phyloP scores from a whole-genome alignment of 2,329 filamentous ascomycete species.

The Lasiodiplodia theobromae region DNA sequence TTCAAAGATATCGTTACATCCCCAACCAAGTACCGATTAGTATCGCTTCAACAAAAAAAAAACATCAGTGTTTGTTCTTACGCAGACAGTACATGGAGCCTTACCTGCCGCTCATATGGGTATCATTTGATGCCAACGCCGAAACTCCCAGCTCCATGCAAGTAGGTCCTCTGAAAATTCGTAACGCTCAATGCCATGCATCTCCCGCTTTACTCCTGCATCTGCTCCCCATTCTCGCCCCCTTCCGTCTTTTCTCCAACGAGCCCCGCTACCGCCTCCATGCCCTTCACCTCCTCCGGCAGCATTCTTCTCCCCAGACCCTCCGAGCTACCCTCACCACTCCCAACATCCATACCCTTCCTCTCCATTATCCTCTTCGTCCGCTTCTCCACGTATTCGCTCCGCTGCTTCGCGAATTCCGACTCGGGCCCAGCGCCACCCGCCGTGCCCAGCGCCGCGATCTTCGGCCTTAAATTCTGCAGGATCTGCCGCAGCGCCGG shows the following conservation, averaged over 20 bases:
- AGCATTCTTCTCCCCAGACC: slow-evolving; percentile 39
- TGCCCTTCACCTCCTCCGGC: slow-evolving; percentile 45
- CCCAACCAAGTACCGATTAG: neutral
- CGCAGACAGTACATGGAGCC: neutral
- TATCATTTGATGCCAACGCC: slow-evolving; percentile 18
- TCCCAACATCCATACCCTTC: slow-evolving; percentile 65
- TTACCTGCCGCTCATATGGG: neutral
- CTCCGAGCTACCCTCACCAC: slow-evolving; percentile 39
- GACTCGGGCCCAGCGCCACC: slow-evolving; percentile 34
- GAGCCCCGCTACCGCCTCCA: slow-evolving; percentile 41
- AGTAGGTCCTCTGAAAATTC: neutral
- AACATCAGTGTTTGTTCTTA: neutral
- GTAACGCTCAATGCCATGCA: neutral
- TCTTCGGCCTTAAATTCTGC: slow-evolving; percentile 69
- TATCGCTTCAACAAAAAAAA: neutral
- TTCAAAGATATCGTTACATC: neutral
- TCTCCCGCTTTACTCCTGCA: slow-evolving; percentile 18
- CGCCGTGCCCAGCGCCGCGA: slow-evolving; percentile 55
- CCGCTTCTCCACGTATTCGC: slow-evolving; percentile 72
- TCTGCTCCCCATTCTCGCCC: slow-evolving; percentile 9
- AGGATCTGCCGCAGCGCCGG: slow-evolving; percentile 78
- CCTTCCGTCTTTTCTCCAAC: neutral
- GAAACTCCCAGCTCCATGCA: slow-evolving; percentile 1
- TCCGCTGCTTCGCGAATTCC: slow-evolving; percentile 70
- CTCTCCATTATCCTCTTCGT: slow-evolving; percentile 75